Evolutionary conservation across 257 asterid species (phyloP).

Genomic region (Nicotiana noctiflora): DNA sequence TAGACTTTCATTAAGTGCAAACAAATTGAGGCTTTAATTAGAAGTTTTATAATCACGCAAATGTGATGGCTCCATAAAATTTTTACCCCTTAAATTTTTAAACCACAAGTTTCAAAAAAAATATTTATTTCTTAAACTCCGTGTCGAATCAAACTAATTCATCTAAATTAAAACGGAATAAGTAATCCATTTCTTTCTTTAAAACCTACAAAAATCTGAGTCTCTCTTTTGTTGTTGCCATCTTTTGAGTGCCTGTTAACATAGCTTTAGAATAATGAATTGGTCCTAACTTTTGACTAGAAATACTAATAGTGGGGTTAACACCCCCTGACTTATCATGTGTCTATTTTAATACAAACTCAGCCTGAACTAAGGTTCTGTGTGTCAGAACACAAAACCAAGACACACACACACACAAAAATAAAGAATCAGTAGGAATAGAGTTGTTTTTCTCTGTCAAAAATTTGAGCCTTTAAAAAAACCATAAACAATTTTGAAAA

Average conservation of each 20-base stretch:
- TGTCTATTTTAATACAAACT: conserved; percentile 35
- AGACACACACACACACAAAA: conserved; percentile 37
- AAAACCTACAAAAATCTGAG: neutral
- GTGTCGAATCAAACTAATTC: too few species aligned
- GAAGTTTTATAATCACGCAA: too few species aligned
- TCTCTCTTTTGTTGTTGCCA: too few species aligned
- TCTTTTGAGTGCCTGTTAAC: neutral
- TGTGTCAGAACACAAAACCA: conserved; percentile 41
- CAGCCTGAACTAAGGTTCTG: conserved; percentile 31
- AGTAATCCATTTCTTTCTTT: neutral
- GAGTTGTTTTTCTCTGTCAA: conserved; percentile 4
- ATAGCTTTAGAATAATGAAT: neutral
- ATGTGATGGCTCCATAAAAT: too few species aligned
- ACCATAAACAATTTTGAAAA: conserved; percentile 17
- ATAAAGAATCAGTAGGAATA: neutral
- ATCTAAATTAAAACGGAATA: too few species aligned
- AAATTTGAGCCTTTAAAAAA: neutral
- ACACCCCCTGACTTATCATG: neutral
- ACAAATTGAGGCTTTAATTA: too few species aligned
- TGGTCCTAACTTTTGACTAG: neutral
- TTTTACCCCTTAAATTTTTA: too few species aligned
- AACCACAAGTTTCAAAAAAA: too few species aligned
- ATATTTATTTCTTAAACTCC: too few species aligned
- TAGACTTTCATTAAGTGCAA: too few species aligned
- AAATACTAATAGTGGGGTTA: neutral